Evolutionary conservation across 2,329 filamentous ascomycete species (phyloP).

Genomic region (Blastomyces parvus): DNA sequence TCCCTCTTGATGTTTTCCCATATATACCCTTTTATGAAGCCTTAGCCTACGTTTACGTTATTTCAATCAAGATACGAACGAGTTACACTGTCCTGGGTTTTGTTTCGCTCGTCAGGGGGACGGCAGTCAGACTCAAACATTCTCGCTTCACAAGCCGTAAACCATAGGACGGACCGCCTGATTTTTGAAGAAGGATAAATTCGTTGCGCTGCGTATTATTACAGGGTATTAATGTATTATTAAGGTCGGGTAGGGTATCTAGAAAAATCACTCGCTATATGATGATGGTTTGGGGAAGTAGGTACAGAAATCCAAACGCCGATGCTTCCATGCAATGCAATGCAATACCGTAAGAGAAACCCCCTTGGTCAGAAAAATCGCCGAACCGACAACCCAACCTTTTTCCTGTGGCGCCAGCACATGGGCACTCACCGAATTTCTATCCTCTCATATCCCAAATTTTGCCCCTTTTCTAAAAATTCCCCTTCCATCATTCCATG

Average conservation of each 20-base stretch:
- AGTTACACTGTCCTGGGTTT: neutral
- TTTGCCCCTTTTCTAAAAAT: conserved; percentile 1
- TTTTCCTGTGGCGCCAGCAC: neutral
- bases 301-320: neutral
- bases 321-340: neutral
- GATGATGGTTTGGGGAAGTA: neutral
- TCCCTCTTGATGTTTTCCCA: no score
- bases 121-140: no score
- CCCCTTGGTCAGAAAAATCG: neutral
- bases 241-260: neutral
- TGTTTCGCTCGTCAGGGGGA: neutral
- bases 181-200: neutral
- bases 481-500: conserved; percentile 10
- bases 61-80: neutral
- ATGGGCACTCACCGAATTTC: conserved; percentile 2
- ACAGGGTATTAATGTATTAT: neutral
- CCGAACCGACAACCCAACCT: neutral
- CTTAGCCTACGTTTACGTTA: neutral
- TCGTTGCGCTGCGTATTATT: neutral
- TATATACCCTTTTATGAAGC: neutral
- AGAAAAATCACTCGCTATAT: neutral
- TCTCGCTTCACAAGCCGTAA: neutral
- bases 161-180: neutral
- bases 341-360: neutral
- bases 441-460: conserved; percentile 6